Evolutionary conservation across 352 stramenopile species (phyloP).

Genomic region (Ochromonadaceae sp.): DNA sequence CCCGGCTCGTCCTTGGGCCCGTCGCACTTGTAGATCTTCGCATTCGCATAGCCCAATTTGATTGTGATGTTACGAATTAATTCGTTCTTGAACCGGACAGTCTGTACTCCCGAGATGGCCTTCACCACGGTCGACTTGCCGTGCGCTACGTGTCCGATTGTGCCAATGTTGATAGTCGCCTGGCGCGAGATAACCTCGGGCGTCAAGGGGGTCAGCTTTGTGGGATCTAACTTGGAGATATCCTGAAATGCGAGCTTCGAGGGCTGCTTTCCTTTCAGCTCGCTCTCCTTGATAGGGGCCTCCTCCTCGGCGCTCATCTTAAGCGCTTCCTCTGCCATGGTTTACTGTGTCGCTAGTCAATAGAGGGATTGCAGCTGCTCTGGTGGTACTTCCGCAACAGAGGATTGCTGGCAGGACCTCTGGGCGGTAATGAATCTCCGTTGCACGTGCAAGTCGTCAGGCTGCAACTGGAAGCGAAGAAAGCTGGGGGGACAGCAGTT

Average conservation of each 20-base stretch:
- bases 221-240: conserved; percentile 79
- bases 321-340: too few species aligned
- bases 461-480: too few species aligned
- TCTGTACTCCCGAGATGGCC: conserved; percentile 91
- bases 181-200: conserved; percentile 88
- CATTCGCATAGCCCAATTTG: conserved; percentile 99
- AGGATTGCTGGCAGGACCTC: too few species aligned
- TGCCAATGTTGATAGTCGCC: conserved; percentile 99
- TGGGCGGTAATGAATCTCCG: too few species aligned
- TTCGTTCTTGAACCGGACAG: conserved; percentile 91
- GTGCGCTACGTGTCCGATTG: conserved; percentile 99
- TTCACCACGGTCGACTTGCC: conserved; percentile 99
- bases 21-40: conserved; percentile 93
- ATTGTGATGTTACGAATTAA: conserved; percentile 99
- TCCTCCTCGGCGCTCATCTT: too few species aligned
- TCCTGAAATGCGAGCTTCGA: conserved; percentile 56
- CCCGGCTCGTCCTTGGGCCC: conserved; percentile 36
- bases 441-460: too few species aligned
- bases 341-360: too few species aligned
- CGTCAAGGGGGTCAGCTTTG: conserved; percentile 87
- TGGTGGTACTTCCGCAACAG: too few species aligned
- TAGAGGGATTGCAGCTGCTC: too few species aligned
- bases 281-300: too few species aligned
- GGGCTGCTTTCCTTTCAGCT: too few species aligned
- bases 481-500: too few species aligned